Base-by-base conservation (phyloP, 352 stramenopile species). In the Phytophthora macrochlamydospora region DNA sequence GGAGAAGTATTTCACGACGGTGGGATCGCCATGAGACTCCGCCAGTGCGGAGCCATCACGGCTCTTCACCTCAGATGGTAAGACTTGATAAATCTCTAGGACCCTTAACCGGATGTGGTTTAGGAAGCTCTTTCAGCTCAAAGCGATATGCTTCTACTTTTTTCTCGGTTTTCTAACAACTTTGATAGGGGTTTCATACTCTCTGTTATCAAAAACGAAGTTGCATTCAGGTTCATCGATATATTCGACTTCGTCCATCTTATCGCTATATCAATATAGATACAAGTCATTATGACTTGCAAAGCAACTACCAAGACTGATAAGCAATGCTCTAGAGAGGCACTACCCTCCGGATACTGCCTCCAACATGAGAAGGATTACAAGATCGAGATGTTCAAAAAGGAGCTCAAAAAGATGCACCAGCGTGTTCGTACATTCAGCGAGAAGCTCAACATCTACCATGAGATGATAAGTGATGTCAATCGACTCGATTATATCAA, bases 401-500 rank as follows among this genome's bases (percentile, higher is more conserved):
- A 50, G n/a, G 44, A 50, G 7, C 44, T 50, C 1, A 9, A 2
- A 1, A 50, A 50, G 44, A 50, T 50, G 44, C 44, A 50, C 18
- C 13, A 50, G 44, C 12, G 44, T 9, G 44, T 50, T 3, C 13
- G 44, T 12, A 12, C 13, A 12, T 50, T 29, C 18, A 29, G n/a
- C 12, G 44, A 50, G 12, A 50, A 12, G 13, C 12, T 12, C 18
- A 32, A 32, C 29, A 50, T 30, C 2, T 50, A 2, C n/a, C n/a
- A 32, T 31, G 13, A 1, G 1, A 57, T 48, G 35, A 32, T 57
- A 3, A 37, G n/a, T 9, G 51, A 57, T 12, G 14, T 57, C 7
- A 8, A 57, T 7, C 32, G 51, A 18, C 12, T n/a, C 13, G 51
- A 57, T 24, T 46, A 29, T 4, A 57, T 57, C 35, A 57, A 57